Percentiles rank a stretch among this genome's conserved stretches.
Evolutionary conservation across 768 basidiomycete genomes (phyloP).

Genomic region (Leccinellum luteum): DNA sequence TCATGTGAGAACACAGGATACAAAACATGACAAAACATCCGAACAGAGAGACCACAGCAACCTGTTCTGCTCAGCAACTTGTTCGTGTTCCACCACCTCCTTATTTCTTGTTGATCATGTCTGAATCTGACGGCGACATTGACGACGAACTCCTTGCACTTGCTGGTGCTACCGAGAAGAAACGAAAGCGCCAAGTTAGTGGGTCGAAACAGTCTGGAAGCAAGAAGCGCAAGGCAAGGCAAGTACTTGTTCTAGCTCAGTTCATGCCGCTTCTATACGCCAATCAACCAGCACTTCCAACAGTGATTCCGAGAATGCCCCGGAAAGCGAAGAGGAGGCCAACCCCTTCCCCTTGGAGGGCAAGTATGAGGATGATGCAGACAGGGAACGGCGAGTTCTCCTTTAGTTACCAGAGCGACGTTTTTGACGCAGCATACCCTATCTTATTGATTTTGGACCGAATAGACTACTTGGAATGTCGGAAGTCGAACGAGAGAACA

Average conservation of each 20-base stretch:
- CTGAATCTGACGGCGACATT: slow-evolving; percentile 50
- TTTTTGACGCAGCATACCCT: slow-evolving; percentile 23
- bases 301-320: slow-evolving; percentile 48
- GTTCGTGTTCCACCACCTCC: not conserved
- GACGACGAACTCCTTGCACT: slow-evolving; percentile 80
- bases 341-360: slow-evolving; percentile 91
- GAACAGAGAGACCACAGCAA: not conserved
- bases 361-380: slow-evolving; percentile 82
- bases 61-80: not conserved
- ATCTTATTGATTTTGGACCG: slow-evolving; percentile 6
- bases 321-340: slow-evolving; percentile 60
- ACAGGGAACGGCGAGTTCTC: slow-evolving; percentile 70
- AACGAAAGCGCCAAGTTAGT: slow-evolving; percentile 57
- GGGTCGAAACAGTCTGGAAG: slow-evolving; percentile 41
- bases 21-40: slow-evolving; percentile 23
- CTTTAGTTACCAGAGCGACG: slow-evolving; percentile 24
- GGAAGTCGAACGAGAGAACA: slow-evolving; percentile 88
- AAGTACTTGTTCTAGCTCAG: slow-evolving; percentile 30
- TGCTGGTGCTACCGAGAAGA: slow-evolving; percentile 66
- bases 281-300: slow-evolving; percentile 36
- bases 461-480: slow-evolving; percentile 72
- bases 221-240: slow-evolving; percentile 77
- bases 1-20: slow-evolving; percentile 14
- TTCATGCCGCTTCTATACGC: not conserved
- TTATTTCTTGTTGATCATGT: slow-evolving; percentile 33